phyloP scores from a whole-genome alignment of 176 grass and related monocot species.

The Thalia dealbata region DNA sequence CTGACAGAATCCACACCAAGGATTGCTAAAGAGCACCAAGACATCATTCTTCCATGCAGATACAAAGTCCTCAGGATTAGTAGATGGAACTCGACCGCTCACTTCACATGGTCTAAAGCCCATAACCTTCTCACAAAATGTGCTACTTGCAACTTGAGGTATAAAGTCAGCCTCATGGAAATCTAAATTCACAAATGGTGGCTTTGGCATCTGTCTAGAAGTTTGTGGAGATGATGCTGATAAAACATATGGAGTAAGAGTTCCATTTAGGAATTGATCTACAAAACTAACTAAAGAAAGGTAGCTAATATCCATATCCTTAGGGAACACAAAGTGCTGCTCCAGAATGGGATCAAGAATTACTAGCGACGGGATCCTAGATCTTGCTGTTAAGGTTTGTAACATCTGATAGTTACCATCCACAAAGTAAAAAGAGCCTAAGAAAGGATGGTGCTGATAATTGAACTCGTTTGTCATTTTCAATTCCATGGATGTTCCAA shows the following conservation, averaged over 20 bases:
- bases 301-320: slow-evolving; percentile 50
- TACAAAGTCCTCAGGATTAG: slow-evolving; percentile 23
- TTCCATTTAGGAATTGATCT: slow-evolving; percentile 56
- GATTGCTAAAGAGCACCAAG: slow-evolving; percentile 84
- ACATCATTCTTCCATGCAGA: slow-evolving; percentile 72
- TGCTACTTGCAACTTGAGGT: slow-evolving; percentile 49
- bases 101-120: slow-evolving; percentile 49
- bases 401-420: slow-evolving; percentile 76
- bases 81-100: slow-evolving; percentile 25
- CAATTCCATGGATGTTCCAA: slow-evolving; percentile 18
- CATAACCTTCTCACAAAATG: slow-evolving; percentile 60
- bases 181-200: slow-evolving; percentile 85
- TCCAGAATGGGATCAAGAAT: slow-evolving; percentile 72
- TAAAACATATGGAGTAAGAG: slow-evolving; percentile 51
- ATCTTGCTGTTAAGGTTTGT: slow-evolving; percentile 54
- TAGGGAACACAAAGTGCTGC: slow-evolving; percentile 54
- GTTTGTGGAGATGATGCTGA: slow-evolving; percentile 25
- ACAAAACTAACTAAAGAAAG: slow-evolving; percentile 58
- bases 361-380: slow-evolving; percentile 65
- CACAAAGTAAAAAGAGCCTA: slow-evolving; percentile 63
- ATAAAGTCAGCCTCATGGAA: slow-evolving; percentile 80
- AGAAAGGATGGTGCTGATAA: slow-evolving; percentile 31
- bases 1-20: slow-evolving; percentile 97
- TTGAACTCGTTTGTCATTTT: slow-evolving; percentile 8
- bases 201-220: slow-evolving; percentile 57